Conservation (phyloP, 2,329 filamentous ascomycete species). For the Sordariomycetes sp. region DNA sequence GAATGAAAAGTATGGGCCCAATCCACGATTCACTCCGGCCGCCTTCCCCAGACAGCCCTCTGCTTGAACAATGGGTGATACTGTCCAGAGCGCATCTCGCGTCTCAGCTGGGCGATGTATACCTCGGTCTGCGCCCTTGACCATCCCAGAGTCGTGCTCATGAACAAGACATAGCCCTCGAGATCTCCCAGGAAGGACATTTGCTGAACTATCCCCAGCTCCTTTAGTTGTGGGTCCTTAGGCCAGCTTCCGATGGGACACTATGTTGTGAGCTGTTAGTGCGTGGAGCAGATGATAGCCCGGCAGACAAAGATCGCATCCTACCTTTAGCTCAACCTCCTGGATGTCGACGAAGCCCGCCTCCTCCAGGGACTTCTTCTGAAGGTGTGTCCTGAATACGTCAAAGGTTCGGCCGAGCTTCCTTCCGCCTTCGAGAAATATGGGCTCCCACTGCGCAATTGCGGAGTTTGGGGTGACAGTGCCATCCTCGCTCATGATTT, state of each 20-base stretch:
- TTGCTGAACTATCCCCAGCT: constrained; percentile 1
- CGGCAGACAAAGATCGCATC: not conserved
- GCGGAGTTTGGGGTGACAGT: not conserved
- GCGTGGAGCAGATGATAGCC: not conserved
- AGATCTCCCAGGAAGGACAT: constrained; percentile 7
- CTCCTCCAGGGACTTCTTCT: not conserved
- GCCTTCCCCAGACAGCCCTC: constrained; percentile 14
- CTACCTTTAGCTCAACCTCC: not conserved
- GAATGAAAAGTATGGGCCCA: too few relatives aligned
- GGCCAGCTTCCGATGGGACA: not conserved
- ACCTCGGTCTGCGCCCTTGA: constrained; percentile 16
- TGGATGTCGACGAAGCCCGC: not conserved
- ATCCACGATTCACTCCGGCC: not conserved
- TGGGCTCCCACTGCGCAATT: not conserved
- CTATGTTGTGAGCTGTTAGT: not conserved
- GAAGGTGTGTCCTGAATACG: not conserved
- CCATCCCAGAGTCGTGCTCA: constrained; percentile 10
- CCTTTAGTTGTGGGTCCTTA: not conserved
- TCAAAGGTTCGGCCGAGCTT: not conserved
- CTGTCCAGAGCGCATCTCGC: constrained; percentile 14
- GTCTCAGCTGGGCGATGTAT: constrained; percentile 18
- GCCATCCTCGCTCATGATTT: not conserved
- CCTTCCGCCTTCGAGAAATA: not conserved
- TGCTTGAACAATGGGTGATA: constrained; percentile 27
- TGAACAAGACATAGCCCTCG: constrained; percentile 13